Evolutionary conservation across 1,139 yeast species (phyloP).

Genomic region (Suhomyces bribrorum): DNA sequence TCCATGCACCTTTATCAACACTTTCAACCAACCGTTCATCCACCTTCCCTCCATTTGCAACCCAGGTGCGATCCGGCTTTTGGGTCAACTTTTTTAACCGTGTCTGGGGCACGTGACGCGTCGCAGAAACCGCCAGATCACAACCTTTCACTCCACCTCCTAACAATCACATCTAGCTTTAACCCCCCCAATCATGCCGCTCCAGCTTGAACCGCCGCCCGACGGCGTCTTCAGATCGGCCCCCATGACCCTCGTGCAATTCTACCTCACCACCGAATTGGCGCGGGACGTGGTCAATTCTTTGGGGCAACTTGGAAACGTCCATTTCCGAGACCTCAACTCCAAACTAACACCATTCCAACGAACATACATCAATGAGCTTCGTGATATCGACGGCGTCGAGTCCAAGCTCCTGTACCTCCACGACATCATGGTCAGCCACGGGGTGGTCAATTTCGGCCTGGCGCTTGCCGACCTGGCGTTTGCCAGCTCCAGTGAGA

Average conservation of each 20-base stretch:
- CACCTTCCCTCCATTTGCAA: too few relatives aligned
- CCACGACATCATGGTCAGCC: constrained; percentile 18
- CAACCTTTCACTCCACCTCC: not conserved
- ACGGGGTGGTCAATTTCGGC: constrained; percentile 15
- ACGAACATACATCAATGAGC: constrained; percentile 80
- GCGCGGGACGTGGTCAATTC: constrained; percentile 84
- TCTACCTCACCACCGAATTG: constrained; percentile 88
- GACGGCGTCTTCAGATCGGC: constrained; percentile 60
- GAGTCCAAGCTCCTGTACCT: constrained; percentile 33
- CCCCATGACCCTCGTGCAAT: constrained; percentile 90
- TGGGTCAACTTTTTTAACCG: too few relatives aligned
- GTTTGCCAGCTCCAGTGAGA: constrained; percentile 22
- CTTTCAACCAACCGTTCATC: too few relatives aligned
- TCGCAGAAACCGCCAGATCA: not conserved
- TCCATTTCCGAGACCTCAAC: constrained; percentile 91
- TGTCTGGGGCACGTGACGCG: too few relatives aligned
- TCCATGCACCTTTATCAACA: too few relatives aligned
- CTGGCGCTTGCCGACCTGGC: constrained; percentile 18
- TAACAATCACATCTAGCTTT: not conserved
- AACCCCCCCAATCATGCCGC: not conserved
- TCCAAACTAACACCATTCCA: constrained; percentile 78
- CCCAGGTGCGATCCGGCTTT: too few relatives aligned
- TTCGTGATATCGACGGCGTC: constrained; percentile 52
- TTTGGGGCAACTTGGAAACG: constrained; percentile 77
- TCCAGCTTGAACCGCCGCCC: constrained; percentile 11